These are phyloP conservation scores for Phaeophleospora eucalypticola DNA, from an alignment of 2,329 filamentous ascomycete species.

Conservation along the genomic window DNA sequence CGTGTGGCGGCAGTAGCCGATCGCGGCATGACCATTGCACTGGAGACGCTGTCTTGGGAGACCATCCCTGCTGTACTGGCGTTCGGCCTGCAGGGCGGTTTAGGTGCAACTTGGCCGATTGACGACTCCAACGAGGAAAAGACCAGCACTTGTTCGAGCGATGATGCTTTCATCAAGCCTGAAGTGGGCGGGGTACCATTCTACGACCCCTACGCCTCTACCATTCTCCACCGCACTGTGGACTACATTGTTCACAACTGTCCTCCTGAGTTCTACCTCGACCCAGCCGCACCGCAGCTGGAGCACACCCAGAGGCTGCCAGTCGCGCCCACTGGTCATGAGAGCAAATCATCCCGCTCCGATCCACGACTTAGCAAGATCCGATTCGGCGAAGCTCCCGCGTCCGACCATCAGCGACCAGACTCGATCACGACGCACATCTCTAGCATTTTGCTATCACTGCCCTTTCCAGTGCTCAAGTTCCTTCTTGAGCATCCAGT, in stretches of 20 bases:
- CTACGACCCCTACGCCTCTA: conserved; percentile 54
- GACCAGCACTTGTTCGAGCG: conserved; percentile 37
- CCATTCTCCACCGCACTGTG: conserved; percentile 53
- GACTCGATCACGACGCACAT: conserved; percentile 46
- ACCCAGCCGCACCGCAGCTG: conserved; percentile 47
- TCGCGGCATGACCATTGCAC: conserved; percentile 58
- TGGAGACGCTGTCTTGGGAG: conserved; percentile 57
- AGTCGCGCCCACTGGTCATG: conserved; percentile 14
- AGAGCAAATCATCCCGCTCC: conserved; percentile 36
- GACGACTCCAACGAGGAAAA: conserved; percentile 29
- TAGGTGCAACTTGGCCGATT: conserved; percentile 36
- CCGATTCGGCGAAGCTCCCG: conserved; percentile 65
- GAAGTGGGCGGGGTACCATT: conserved; percentile 22
- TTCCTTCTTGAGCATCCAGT: conserved; percentile 59
- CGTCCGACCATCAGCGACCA: conserved; percentile 38
- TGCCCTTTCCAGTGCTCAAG: conserved; percentile 65
- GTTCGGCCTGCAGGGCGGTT: conserved; percentile 52
- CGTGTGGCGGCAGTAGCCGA: conserved; percentile 51
- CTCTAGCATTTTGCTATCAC: conserved; percentile 64
- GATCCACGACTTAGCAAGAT: conserved; percentile 60
- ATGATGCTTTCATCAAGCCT: conserved; percentile 24
- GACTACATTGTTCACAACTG: conserved; percentile 60
- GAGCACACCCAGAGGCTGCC: conserved; percentile 48
- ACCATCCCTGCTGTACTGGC: conserved; percentile 58
- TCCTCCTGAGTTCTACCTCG: conserved; percentile 57